Base-by-base conservation (phyloP, 1,284 basidiomycete species). In the Mycena sp. region DNA sequence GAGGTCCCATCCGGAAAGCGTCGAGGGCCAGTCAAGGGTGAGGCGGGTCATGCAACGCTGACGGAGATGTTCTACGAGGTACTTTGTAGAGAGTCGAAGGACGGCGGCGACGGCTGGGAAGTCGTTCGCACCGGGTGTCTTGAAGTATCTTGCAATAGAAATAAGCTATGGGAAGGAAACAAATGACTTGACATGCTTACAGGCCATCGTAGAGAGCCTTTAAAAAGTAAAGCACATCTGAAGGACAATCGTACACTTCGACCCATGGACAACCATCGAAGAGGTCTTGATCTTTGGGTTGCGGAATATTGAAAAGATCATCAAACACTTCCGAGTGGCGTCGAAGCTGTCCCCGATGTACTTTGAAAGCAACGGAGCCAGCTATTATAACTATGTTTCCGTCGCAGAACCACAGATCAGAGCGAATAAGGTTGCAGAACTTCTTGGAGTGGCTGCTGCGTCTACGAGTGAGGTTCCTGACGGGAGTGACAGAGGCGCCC, bases 311-410 rank as follows among this genome's bases (percentile, higher is more conserved):
- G 69, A 92, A 85, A 62, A 91, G 76, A 61, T 84, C 86, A 57
- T 80, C 79, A 72, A 92, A 91, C 21, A 92, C 80, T 41, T 91
- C 90, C 0, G 90, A 92, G 64, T 91, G 90, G 7, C 90, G 83
- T 61, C 83, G 82, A 26, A 92, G 82, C 68, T 90, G 87, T 1
- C 90, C 89, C 4, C 84, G 83, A 69, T 92, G 90, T 2, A 92
- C 87, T 67, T 88, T 91, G 81, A 92, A 92, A 0, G 83, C 85
- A 19, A 82, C 81, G 17, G 76, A 74, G 0, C 81, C 83, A 1
- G 85, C 81, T 48, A 89, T 73, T 57, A 92, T 81, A 52, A 91
- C 77, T 38, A 91, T 78, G 69, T 91, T 92, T 5, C 90, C 90
- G 69, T 92, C 90, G 0, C 77, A 68, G 72, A 92, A 91, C 88